Base-by-base conservation (phyloP, 1,139 yeast species). In the Citeromyces hawaiiensis region DNA sequence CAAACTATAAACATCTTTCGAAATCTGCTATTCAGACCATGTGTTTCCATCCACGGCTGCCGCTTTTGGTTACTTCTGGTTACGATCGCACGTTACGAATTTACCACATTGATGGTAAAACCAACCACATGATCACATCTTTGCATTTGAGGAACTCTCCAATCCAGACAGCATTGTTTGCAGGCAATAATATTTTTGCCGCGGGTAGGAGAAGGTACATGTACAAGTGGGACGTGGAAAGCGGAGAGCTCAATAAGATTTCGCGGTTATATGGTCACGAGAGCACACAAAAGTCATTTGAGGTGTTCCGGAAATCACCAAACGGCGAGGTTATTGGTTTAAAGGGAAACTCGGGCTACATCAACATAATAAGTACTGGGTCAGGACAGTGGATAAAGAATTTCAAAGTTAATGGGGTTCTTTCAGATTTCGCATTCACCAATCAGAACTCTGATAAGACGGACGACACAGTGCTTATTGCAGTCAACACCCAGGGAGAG, bases 211-310 rank as follows among this genome's bases (percentile, higher is more conserved):
- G 98, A 63, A 72, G 85, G 44, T 88, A 81, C 56, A 78, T 91
- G 83, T 85, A 83, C 59, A 77, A 86, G 42, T 88, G 97, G 95
- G 91, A 87, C 57, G 66, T 91, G 42, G 72, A 72, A 40, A 64
- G 70, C 10, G 59, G 61, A 16, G 39, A 49, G 3, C 77, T 87
- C 35, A 94, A 86, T 47, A 91, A 88, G 58, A 75, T 91, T 38
- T 75, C 86, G 40, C 73, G 96, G 59, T 64, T 91, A 70, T 91
- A 88, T 54, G 98, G 98, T 2, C 94, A 87, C 53, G 95, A 85
- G 54, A 66, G 72, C 38, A 75, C 78, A 38, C 97, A 88, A 61
- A 70, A 72, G 48, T 80, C 93, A n/a, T 85, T 86, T 70, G 98
- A 91, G 55, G 70, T 78, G 51, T 85, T 87, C 59, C 77, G 78